A percentile compares a stretch with the other conserved stretches of the same genome.
phyloP scores from a whole-genome alignment of 2,329 filamentous ascomycete species.

The Biscogniauxia sp. region DNA sequence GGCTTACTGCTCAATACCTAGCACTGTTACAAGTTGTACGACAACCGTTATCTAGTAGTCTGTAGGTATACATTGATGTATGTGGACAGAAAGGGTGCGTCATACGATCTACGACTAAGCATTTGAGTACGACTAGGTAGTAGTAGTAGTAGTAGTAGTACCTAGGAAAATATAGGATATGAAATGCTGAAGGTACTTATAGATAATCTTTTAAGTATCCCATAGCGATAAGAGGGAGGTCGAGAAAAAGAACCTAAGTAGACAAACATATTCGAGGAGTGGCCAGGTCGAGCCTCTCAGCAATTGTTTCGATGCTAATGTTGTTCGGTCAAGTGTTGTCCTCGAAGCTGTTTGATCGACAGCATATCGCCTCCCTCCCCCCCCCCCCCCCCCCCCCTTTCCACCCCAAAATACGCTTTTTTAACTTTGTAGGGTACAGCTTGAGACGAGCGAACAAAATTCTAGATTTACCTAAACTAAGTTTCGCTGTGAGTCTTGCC shows the following conservation, averaged over 20 bases:
- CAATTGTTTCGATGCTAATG: not conserved
- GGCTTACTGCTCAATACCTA: not conserved
- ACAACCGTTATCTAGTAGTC: not conserved
- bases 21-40: not conserved
- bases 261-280: no score
- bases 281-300: not conserved
- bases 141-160: no score
- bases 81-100: no score
- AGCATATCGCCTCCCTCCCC: not conserved
- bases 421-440: not conserved
- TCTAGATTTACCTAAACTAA: slow-evolving; percentile 10
- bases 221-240: no score
- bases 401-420: not conserved
- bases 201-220: no score
- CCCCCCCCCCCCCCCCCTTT: no score
- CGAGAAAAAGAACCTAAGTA: no score
- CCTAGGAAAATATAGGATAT: no score
- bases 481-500: slow-evolving; percentile 10
- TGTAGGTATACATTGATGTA: no score
- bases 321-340: not conserved
- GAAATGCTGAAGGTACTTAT: no score
- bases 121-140: no score
- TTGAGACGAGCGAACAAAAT: not conserved
- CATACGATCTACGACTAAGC: no score
- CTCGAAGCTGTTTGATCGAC: slow-evolving; percentile 18